Conservation (phyloP, 2,329 filamentous ascomycete genomes). For the Aspergillus neoniger region DNA sequence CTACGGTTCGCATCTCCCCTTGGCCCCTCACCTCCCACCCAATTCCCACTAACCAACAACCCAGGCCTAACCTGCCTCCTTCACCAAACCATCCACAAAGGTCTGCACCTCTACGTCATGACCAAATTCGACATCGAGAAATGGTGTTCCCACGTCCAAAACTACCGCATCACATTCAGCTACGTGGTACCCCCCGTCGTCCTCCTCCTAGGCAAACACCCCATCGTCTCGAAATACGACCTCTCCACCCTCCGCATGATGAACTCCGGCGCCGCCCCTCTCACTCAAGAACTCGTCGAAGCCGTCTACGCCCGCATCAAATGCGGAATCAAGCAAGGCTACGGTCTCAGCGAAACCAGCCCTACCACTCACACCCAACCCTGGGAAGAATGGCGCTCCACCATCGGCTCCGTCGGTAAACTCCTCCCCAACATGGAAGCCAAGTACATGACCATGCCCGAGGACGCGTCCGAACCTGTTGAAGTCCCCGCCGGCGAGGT, state of each 20-base stretch:
- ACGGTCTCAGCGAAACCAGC: conserved; percentile 84
- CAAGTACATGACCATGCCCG: conserved; percentile 69
- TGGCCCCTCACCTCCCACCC: not conserved
- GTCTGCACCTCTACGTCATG: conserved; percentile 70
- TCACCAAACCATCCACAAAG: conserved; percentile 66
- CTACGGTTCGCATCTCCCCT: conserved; percentile 60
- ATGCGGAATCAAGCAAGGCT: conserved; percentile 86
- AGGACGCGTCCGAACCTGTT: conserved; percentile 47
- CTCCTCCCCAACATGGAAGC: conserved; percentile 77
- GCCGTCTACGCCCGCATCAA: conserved; percentile 72
- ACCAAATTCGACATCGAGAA: conserved; percentile 77
- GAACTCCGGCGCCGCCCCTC: conserved; percentile 82
- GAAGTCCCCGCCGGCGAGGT: conserved; percentile 65
- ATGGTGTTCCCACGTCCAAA: conserved; percentile 75
- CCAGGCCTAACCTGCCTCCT: conserved; percentile 70
- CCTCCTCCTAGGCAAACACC: conserved; percentile 76
- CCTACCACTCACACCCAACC: conserved; percentile 75
- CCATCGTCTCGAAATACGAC: conserved; percentile 76
- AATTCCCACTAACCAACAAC: not conserved
- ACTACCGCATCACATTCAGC: conserved; percentile 71
- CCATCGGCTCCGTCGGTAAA: conserved; percentile 75
- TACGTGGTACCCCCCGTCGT: conserved; percentile 86
- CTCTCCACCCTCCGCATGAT: conserved; percentile 77
- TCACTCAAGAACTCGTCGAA: conserved; percentile 78
- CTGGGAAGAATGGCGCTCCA: conserved; percentile 73